Evolutionary conservation across 1,284 basidiomycete species (phyloP), one percentile per base, ranked within the genome.

Genomic region (Tylopilus sp.): DNA sequence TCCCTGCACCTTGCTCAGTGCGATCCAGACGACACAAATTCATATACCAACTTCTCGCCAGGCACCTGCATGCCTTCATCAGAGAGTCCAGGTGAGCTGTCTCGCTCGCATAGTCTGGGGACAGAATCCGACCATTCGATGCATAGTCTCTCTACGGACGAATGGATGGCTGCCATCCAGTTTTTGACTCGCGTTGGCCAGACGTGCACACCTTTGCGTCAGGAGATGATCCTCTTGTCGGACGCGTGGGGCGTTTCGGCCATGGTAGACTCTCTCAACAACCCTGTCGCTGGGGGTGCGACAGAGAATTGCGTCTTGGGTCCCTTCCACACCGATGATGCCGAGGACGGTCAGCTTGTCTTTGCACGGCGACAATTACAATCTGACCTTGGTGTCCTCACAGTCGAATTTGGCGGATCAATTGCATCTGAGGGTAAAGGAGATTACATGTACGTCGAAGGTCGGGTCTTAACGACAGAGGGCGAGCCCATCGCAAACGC

Each of bases 171-270:
- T 16, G 74, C 86, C 0, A 83, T 92, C 58, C 66, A 85, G 52
- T 92, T 92, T 71, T 71, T 93, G 55, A 92, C 88, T 1, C 72
- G 73, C n/a, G 79, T 77, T 0, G 89, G 90, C 7, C 75, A 92
- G 69, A 88, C 69, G 52, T 89, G 82, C 67, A 81, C 82, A 0
- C 77, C 81, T 23, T 65, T 86, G 41, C 82, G 89, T 28, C 89
- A 91, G 71, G 91, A 94, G 63, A 89, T 89, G 63, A 90, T 92
- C 59, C 78, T 92, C 3, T 74, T 93, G 12, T 91, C 87, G 0
- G 90, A 92, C 62, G 74, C 81, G 0, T 70, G 93, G 2, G 91
- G 92, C 9, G 77, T 90, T 2, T 91, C 89, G 0, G 79, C 85
- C 0, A 73, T 93, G 45, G 84, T 94, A 7, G 88, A 92, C 58